A percentile compares a stretch with the other conserved stretches of the same genome.
Conservation (phyloP, 2,329 filamentous ascomycete genomes). For the Neophaeococcomyces aloes region DNA sequence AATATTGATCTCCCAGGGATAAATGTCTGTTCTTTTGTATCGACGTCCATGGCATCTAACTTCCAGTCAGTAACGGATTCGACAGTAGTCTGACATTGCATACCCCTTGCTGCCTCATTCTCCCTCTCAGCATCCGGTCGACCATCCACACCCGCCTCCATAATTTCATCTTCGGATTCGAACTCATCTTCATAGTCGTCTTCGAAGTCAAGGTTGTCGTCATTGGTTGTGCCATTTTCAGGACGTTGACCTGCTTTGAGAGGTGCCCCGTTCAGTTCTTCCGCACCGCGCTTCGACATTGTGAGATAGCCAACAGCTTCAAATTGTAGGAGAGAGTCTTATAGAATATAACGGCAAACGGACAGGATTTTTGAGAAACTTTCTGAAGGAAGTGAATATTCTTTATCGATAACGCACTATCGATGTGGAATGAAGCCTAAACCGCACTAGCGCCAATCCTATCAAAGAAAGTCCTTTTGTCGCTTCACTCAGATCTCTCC, state of each 20-base stretch:
- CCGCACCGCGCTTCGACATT: constrained; percentile 53
- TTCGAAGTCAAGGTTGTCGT: constrained; percentile 47
- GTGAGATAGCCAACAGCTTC: constrained; percentile 1
- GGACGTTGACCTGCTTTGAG: constrained; percentile 54
- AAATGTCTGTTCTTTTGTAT: constrained; percentile 70
- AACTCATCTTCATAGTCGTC: constrained; percentile 91
- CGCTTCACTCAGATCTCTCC: no score
- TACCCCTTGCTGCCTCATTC: constrained; percentile 64
- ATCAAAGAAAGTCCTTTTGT: no score
- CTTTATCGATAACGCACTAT: neutral
- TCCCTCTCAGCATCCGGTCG: constrained; percentile 85
- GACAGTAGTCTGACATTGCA: constrained; percentile 7
- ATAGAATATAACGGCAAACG: neutral
- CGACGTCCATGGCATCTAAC: constrained; percentile 75
- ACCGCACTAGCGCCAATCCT: no score
- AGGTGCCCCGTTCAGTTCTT: constrained; percentile 41
- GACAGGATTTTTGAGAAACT: neutral
- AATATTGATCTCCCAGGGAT: constrained; percentile 91
- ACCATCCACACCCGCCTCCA: constrained; percentile 90
- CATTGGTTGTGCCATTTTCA: constrained; percentile 37
- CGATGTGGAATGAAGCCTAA: neutral
- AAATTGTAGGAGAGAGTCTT: no score
- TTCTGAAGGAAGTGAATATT: neutral
- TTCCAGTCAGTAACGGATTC: constrained; percentile 14
- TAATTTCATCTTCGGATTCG: constrained; percentile 82